Evolutionary conservation across 2,329 filamentous ascomycete genomes (phyloP).

Genomic region (Ophiostoma himal-ulmi): DNA sequence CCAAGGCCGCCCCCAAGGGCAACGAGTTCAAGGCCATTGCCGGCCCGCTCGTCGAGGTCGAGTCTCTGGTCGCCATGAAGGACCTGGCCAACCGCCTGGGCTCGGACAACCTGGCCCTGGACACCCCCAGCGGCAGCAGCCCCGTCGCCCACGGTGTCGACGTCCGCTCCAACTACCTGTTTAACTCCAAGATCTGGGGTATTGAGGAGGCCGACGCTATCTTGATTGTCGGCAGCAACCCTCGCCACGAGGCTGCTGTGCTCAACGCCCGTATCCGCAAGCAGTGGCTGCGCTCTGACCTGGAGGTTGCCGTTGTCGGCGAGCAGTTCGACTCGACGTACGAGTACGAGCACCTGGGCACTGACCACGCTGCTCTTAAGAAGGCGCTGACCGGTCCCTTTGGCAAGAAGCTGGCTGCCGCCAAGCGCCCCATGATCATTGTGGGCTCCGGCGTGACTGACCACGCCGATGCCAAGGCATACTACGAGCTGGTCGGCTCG

Average conservation of each 20-base stretch:
- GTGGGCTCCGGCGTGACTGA: slow-evolving; percentile 89
- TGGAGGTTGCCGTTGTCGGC: slow-evolving; percentile 87
- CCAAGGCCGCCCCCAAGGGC: slow-evolving; percentile 71
- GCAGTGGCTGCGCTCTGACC: slow-evolving; percentile 92
- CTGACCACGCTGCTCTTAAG: slow-evolving; percentile 74
- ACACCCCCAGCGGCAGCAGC: slow-evolving; percentile 75
- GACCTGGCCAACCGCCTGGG: slow-evolving; percentile 94
- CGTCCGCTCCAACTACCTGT: slow-evolving; percentile 87
- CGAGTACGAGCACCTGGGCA: slow-evolving; percentile 85
- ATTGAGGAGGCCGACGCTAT: slow-evolving; percentile 92
- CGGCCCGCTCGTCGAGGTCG: slow-evolving; percentile 84
- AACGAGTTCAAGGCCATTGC: slow-evolving; percentile 96
- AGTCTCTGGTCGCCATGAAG: slow-evolving; percentile 93
- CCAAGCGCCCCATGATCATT: slow-evolving; percentile 94
- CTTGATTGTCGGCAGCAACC: slow-evolving; percentile 90
- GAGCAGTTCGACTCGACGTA: slow-evolving; percentile 92
- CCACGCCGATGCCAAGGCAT: slow-evolving; percentile 82
- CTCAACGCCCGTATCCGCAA: slow-evolving; percentile 96
- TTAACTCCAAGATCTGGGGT: slow-evolving; percentile 92
- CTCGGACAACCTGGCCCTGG: slow-evolving; percentile 90
- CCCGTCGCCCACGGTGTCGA: slow-evolving; percentile 91
- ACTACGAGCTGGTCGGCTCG: slow-evolving; percentile 81
- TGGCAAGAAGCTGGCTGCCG: slow-evolving; percentile 82
- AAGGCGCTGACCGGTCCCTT: slow-evolving; percentile 77
- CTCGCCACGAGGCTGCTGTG: slow-evolving; percentile 88